Conservation (phyloP, 2,329 filamentous ascomycete genomes). For the Colletotrichum karsti region DNA sequence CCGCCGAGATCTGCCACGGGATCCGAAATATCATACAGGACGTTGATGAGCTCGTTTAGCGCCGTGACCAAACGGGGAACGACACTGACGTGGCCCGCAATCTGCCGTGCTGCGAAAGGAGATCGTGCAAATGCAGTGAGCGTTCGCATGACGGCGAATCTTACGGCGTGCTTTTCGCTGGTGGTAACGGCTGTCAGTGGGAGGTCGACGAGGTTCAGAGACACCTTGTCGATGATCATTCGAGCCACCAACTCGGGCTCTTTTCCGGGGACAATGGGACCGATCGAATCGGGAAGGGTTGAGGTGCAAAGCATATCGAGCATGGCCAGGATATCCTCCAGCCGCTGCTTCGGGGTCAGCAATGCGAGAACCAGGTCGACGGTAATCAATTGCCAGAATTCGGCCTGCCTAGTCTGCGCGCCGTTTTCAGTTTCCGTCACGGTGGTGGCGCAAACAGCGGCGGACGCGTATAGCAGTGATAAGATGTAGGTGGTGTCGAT, state of each 20-base stretch:
- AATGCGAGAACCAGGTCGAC: slow-evolving; percentile 73
- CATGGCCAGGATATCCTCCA: slow-evolving; percentile 70
- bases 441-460: slow-evolving; percentile 64
- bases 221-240: slow-evolving; percentile 68
- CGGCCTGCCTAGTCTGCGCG: slow-evolving; percentile 40
- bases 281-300: slow-evolving; percentile 69
- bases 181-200: slow-evolving; percentile 52
- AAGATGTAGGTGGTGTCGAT: slow-evolving; percentile 72
- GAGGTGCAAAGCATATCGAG: slow-evolving; percentile 74
- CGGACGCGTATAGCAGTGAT: slow-evolving; percentile 70
- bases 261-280: slow-evolving; percentile 63
- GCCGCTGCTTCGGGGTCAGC: slow-evolving; percentile 72
- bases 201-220: slow-evolving; percentile 67
- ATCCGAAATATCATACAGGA: slow-evolving; percentile 66
- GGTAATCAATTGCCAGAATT: slow-evolving; percentile 75
- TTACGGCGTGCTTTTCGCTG: slow-evolving; percentile 51
- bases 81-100: slow-evolving; percentile 74
- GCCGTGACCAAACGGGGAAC: slow-evolving; percentile 80
- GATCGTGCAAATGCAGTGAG: slow-evolving; percentile 69
- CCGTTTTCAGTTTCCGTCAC: slow-evolving; percentile 39
- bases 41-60: slow-evolving; percentile 71
- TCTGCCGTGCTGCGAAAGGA: slow-evolving; percentile 68
- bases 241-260: slow-evolving; percentile 52
- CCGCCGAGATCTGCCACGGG: slow-evolving; percentile 1
- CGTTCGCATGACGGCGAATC: slow-evolving; percentile 58